Percentiles rank a stretch among this genome's conserved stretches.
These are phyloP conservation scores for Scheffersomyces ergatensis DNA, from an alignment of 805 yeast genomes.

Conservation along the genomic window DNA sequence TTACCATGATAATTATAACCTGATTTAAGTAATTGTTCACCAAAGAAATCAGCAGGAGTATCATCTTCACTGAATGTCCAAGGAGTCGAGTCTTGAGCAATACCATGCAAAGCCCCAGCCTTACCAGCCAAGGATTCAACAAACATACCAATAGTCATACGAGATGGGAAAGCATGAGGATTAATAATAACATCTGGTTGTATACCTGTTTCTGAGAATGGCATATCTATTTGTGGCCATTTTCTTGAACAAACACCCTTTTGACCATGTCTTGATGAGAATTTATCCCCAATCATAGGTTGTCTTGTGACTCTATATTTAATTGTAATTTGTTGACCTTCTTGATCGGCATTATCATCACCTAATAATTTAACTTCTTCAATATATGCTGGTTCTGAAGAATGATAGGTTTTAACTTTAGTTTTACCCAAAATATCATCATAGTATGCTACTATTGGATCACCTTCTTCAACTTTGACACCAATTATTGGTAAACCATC, in stretches of 20 bases:
- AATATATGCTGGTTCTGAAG: slow-evolving; percentile 89
- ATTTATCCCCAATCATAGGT: slow-evolving; percentile 96
- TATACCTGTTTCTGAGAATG: slow-evolving; percentile 93
- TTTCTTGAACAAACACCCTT: slow-evolving; percentile 98
- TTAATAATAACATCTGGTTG: slow-evolving; percentile 97
- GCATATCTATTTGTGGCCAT: slow-evolving; percentile 97
- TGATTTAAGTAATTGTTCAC: slow-evolving; percentile 81
- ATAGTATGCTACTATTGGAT: slow-evolving; percentile 88
- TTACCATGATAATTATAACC: slow-evolving; percentile 98
- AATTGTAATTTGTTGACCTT: slow-evolving; percentile 81
- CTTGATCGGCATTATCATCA: slow-evolving; percentile 72
- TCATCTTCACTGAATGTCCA: slow-evolving; percentile 90
- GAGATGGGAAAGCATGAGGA: slow-evolving; percentile 99
- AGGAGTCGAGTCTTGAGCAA: slow-evolving; percentile 96
- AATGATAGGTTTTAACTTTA: slow-evolving; percentile 87
- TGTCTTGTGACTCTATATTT: slow-evolving; percentile 89
- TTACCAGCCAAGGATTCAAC: slow-evolving; percentile 98
- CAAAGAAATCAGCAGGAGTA: slow-evolving; percentile 97
- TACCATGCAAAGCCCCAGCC: slow-evolving; percentile 96
- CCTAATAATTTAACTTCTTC: slow-evolving; percentile 93
- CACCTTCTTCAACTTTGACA: slow-evolving; percentile 86
- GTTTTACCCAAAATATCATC: slow-evolving; percentile 92
- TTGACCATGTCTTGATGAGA: slow-evolving; percentile 97
- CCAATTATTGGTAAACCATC: slow-evolving; percentile 95
- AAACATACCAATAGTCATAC: slow-evolving; percentile 99